phyloP scores from a whole-genome alignment of 768 basidiomycete genomes.

The Kwoniella bestiolae region DNA sequence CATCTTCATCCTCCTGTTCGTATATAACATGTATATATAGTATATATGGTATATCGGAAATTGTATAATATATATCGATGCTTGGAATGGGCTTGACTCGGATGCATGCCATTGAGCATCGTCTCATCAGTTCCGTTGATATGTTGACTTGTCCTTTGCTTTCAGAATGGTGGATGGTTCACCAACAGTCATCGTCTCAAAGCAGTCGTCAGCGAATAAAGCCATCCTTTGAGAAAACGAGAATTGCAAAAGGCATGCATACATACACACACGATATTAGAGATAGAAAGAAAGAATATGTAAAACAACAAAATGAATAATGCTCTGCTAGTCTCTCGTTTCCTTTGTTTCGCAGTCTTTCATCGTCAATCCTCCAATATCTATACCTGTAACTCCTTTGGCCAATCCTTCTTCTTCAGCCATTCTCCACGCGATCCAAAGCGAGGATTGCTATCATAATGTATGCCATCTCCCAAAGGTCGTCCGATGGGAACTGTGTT shows the following conservation, averaged over 20 bases:
- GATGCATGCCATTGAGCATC: too few species aligned
- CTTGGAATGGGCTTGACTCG: too few species aligned
- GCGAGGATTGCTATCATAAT: conserved; percentile 50
- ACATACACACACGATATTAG: background rate
- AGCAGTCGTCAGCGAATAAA: background rate
- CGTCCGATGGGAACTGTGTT: conserved; percentile 51
- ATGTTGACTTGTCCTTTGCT: too few species aligned
- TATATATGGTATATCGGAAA: too few species aligned
- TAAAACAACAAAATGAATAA: background rate
- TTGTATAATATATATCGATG: too few species aligned
- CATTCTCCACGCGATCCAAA: conserved; percentile 56
- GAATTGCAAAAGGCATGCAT: background rate
- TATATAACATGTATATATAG: too few species aligned
- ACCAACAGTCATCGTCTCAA: background rate
- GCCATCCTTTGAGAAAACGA: background rate
- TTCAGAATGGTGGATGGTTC: too few species aligned
- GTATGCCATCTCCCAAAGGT: conserved; percentile 52
- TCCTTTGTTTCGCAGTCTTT: background rate
- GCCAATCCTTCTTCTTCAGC: conserved; percentile 54
- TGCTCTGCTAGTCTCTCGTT: background rate
- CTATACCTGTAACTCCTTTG: conserved; percentile 26
- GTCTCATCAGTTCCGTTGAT: too few species aligned
- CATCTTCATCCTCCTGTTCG: too few species aligned
- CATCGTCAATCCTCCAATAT: background rate
- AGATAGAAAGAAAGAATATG: background rate